Base-by-base conservation (phyloP, 2,329 filamentous ascomycete species). In the Arthroderma sp. region DNA sequence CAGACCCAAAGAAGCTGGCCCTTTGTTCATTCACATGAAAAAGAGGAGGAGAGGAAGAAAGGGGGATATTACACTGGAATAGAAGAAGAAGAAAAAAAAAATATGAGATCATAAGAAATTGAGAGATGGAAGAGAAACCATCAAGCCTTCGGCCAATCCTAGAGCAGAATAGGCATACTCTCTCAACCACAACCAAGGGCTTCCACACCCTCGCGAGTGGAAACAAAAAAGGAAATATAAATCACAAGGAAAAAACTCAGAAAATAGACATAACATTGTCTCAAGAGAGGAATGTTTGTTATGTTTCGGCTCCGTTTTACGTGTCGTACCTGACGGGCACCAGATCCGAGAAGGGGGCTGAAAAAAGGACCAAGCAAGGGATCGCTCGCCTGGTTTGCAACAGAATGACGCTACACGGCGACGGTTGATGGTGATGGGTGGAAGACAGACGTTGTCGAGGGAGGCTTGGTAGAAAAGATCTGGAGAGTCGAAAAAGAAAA, bases 21-120 rank as follows among this genome's bases (percentile, higher is more conserved):
- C 8, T 8, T 11, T 37, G 22, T 43, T 43, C 41, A 43, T 29
- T 36, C 37, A 34, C 29, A 43, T 27, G 47, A 50, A 49, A 43
- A 53, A 47, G 50, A 41, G 40, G 40, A 42, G 36, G 44, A 50
- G 29, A 27, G 39, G 40, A 44, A 38, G 38, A 45, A 45, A 36
- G 47, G 37, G 15, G 33, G 33, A 38, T 5, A 28, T 15, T 11
- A 36, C 41, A 31, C 11, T 10, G 36, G 22, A 29, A 31, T n/a
- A 11, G 41, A 46, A 44, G 44, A 46, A 46, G 46, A 40, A 43
- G 47, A 39, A 46, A 44, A 48, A 44, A 45, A 37, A 7, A 22
- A 22, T 22, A 22, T 22, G 15, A 22, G 15, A 22, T 22, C 15
- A 22, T 22, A 22, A 22, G 15, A 22, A 22, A 22, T 1, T 22